phyloP scores from a whole-genome alignment of 2,329 filamentous ascomycete species.

The Salinomyces thailandicus region DNA sequence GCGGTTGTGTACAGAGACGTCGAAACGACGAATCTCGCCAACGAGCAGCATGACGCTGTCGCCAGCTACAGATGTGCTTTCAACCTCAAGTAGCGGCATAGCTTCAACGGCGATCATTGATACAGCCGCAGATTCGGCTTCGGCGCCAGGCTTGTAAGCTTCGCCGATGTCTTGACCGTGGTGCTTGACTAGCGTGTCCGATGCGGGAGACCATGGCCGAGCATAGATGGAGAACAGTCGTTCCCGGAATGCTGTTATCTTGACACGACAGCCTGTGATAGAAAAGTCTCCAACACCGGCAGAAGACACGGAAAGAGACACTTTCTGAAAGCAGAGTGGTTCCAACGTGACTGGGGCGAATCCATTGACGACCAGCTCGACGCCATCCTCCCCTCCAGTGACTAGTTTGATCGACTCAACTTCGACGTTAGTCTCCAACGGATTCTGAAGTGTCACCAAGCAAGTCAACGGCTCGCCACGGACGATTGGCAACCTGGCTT shows the following conservation, averaged over 20 bases:
- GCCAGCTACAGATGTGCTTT: conserved; percentile 61
- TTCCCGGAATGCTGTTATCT: conserved; percentile 70
- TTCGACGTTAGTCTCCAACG: conserved; percentile 84
- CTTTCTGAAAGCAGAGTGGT: conserved; percentile 70
- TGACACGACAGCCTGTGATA: conserved; percentile 68
- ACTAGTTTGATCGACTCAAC: conserved; percentile 72
- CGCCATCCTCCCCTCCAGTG: conserved; percentile 48
- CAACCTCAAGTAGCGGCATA: conserved; percentile 67
- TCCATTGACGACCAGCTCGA: conserved; percentile 54
- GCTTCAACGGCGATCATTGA: conserved; percentile 57
- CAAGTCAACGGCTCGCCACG: conserved; percentile 70
- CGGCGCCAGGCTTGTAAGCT: conserved; percentile 1
- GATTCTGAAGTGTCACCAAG: conserved; percentile 78
- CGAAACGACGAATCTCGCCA: conserved; percentile 70
- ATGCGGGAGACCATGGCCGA: conserved; percentile 61
- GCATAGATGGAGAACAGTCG: conserved; percentile 75
- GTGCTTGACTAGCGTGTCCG: conserved; percentile 61
- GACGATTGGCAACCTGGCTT: conserved; percentile 54
- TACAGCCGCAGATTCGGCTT: conserved; percentile 11
- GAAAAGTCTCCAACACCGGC: conserved; percentile 56
- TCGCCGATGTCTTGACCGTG: conserved; percentile 9
- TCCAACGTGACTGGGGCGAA: conserved; percentile 58
- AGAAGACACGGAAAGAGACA: conserved; percentile 61
- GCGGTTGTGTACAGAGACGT: conserved; percentile 64
- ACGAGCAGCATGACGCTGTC: conserved; percentile 87